phyloP scores from a whole-genome alignment of 495 filamentous ascomycete species.

The Lichina pygmaea region DNA sequence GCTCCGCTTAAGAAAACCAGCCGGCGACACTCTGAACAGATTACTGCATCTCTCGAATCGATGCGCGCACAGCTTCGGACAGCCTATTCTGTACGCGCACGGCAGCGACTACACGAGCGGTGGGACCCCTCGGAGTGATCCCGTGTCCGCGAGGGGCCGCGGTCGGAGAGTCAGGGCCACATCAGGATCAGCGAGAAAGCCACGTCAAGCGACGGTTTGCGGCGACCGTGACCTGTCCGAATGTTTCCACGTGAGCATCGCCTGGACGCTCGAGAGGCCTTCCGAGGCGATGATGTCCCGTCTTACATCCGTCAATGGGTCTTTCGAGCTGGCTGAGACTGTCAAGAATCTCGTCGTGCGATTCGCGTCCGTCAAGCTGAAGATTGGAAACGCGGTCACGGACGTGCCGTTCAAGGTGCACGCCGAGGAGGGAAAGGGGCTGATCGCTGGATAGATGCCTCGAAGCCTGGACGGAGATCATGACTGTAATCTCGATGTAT shows the following conservation, averaged over 20 bases:
- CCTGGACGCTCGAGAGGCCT: constrained; percentile 34
- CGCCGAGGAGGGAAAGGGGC: constrained; percentile 4
- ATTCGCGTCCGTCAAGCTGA: constrained; percentile 35
- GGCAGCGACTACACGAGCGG: background rate
- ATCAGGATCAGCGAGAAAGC: background rate
- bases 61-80: constrained; percentile 26
- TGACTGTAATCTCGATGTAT: background rate
- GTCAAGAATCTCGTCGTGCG: constrained; percentile 12
- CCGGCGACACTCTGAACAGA: constrained; percentile 27
- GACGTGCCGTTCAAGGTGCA: constrained; percentile 19
- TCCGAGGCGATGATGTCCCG: constrained; percentile 11
- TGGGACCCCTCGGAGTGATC: background rate
- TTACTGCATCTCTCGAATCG: constrained; percentile 40
- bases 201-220: too few relatives aligned
- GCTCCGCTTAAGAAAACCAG: constrained; percentile 23
- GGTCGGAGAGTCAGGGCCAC: background rate
- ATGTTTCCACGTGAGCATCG: constrained; percentile 55
- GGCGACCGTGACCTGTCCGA: background rate
- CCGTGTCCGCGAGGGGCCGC: too few relatives aligned
- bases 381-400: constrained; percentile 49
- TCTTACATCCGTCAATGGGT: background rate
- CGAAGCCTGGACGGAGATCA: background rate
- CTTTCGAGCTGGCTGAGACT: background rate
- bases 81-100: constrained; percentile 41
- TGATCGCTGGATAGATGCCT: constrained; percentile 2